A percentile compares a stretch with the other conserved stretches of the same genome.
phyloP scores from a whole-genome alignment of 139 green algal species.

The Chlorella sp. region DNA sequence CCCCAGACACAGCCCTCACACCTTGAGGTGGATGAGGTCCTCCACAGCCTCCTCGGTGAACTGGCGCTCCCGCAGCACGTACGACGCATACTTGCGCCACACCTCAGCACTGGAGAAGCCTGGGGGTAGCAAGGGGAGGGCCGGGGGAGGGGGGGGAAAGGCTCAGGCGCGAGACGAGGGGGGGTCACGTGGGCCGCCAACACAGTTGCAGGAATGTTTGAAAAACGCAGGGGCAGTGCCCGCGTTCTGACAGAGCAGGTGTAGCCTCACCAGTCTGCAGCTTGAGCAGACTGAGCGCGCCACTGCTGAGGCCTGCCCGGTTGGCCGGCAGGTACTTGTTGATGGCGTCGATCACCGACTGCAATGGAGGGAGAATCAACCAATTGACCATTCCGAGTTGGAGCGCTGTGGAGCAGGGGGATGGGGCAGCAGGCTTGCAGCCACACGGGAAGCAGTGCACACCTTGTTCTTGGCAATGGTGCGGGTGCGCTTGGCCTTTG shows the following conservation, averaged over 20 bases:
- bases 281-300: slow-evolving; percentile 36
- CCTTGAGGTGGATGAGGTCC: slow-evolving; percentile 91
- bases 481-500: slow-evolving; percentile 54
- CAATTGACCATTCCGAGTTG: not conserved
- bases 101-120: slow-evolving; percentile 88
- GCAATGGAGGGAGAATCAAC: not conserved
- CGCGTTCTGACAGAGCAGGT: not conserved
- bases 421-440: not conserved
- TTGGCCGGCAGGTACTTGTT: slow-evolving; percentile 74
- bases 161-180: not conserved
- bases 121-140: not conserved
- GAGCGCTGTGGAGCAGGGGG: not conserved
- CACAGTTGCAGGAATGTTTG: no score
- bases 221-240: not conserved
- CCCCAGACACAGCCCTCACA: slow-evolving; percentile 42
- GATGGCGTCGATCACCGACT: slow-evolving; percentile 75
- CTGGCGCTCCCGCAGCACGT: slow-evolving; percentile 87
- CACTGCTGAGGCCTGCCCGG: slow-evolving; percentile 55
- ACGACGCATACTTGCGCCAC: slow-evolving; percentile 98
- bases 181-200: no score
- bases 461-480: slow-evolving; percentile 72
- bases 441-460: not conserved
- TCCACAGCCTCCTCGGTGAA: slow-evolving; percentile 90
- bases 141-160: not conserved
- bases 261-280: slow-evolving; percentile 15